Conservation (phyloP, 2,329 filamentous ascomycete species). For the Zymoseptoria tritici region DNA sequence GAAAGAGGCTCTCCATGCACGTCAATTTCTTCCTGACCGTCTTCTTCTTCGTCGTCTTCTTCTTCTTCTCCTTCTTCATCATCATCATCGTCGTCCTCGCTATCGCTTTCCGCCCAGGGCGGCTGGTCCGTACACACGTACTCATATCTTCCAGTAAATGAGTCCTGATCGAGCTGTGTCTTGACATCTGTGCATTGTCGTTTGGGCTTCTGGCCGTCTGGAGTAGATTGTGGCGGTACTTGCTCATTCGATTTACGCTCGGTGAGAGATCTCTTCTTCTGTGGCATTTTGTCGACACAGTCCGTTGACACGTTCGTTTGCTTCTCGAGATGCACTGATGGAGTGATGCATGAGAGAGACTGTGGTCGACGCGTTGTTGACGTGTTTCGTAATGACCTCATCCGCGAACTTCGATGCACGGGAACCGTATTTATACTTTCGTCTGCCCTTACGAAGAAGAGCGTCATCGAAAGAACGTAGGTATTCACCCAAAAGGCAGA, state of each 20-base stretch:
- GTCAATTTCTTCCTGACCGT: not conserved
- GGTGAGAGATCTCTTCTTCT: slow-evolving; percentile 2
- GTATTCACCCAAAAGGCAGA: too few species aligned
- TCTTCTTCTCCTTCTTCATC: not conserved
- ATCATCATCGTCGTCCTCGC: not conserved
- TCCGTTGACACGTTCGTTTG: not conserved
- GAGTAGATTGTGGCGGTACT: not conserved
- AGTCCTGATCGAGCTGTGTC: slow-evolving; percentile 4
- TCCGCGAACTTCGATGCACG: not conserved
- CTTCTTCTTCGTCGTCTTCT: not conserved
- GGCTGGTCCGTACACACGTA: slow-evolving; percentile 4
- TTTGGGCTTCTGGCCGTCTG: slow-evolving; percentile 2
- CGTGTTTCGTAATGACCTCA: not conserved
- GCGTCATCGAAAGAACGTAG: not conserved
- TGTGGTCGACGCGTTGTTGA: not conserved
- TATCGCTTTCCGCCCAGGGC: slow-evolving; percentile 2
- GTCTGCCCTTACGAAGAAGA: too few species aligned
- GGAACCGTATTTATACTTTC: too few species aligned
- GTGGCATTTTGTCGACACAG: slow-evolving; percentile 2
- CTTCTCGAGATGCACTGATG: not conserved
- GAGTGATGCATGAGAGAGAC: not conserved
- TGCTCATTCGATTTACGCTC: slow-evolving; percentile 5
- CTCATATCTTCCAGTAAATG: slow-evolving; percentile 4
- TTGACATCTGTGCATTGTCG: slow-evolving; percentile 3
- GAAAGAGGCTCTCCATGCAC: not conserved